Evolutionary conservation across 805 yeast species (phyloP).

Genomic region (Candida nemodendra): DNA sequence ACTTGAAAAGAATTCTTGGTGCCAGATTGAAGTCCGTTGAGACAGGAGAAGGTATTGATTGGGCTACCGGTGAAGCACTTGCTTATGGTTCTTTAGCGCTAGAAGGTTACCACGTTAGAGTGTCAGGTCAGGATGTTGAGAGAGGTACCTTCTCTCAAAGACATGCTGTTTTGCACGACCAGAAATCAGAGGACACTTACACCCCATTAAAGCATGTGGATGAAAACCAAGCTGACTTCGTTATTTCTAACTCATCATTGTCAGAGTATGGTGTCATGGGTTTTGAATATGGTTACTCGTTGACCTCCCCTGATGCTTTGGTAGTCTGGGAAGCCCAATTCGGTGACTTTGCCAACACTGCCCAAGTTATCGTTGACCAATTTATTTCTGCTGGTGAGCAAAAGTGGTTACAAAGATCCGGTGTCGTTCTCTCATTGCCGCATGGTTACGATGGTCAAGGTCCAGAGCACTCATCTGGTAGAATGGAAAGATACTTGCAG

Average conservation of each 20-base stretch:
- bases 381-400: conserved; percentile 95
- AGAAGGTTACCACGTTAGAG: conserved; percentile 96
- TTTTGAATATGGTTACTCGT: conserved; percentile 97
- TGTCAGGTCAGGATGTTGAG: conserved; percentile 99
- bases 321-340: conserved; percentile 99
- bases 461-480: conserved; percentile 98
- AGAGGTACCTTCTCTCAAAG: conserved; percentile 99
- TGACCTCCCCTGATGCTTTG: conserved; percentile 94
- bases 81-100: conserved; percentile 90
- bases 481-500: conserved; percentile 95
- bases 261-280: conserved; percentile 99
- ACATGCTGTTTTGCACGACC: conserved; percentile 98
- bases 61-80: conserved; percentile 99
- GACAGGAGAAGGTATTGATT: conserved; percentile 91
- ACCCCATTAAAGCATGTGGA: conserved; percentile 81
- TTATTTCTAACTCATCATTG: conserved; percentile 88
- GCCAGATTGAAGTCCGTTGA: conserved; percentile 81
- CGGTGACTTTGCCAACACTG: conserved; percentile 99
- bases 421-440: conserved; percentile 90
- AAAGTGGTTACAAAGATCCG: conserved; percentile 99
- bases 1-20: conserved; percentile 90
- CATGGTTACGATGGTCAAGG: conserved; percentile 99
- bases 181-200: conserved; percentile 75
- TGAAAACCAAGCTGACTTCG: conserved; percentile 81
- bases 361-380: conserved; percentile 96